Evolutionary conservation across 495 filamentous ascomycete species (phyloP), one percentile per base, ranked within the genome.

Genomic region (Penicillium crystallinum): DNA sequence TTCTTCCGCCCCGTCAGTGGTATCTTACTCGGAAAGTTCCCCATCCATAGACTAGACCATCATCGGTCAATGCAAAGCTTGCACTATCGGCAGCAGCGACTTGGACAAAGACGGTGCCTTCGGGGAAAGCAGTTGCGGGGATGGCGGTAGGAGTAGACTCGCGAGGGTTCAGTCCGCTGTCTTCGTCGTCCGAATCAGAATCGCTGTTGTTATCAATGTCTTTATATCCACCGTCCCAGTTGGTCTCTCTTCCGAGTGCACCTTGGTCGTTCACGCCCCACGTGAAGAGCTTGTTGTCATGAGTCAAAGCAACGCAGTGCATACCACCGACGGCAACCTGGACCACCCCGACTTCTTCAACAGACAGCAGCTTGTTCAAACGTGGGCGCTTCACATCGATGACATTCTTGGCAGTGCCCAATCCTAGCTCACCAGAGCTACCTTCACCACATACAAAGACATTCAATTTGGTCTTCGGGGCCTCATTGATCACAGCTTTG

Each of bases 221-320:
- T 52, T 77, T 81, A 53, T 88, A 72, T 31, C 82, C 82, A 25
- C 80, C 81, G 1, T 82, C 79, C 77, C 80, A 83, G 9, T 66
- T 50, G 6, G 83, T 86, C 43, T 82, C 72, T 60, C 84, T 71
- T 23, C 84, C 84, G 42, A 87, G 72, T 0, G 84, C 81, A 43
- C 79, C 81, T 53, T 84, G 77, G 48, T 87, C 84, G 60, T 87
- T 87, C 48, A 86, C 84, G 40, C 84, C 84, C 84, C 84, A 87
- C 18, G 82, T 80, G 40, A 82, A 63, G 55, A 87, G 79, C 55
- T 78, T 72, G 62, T 81, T 82, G 65, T 84, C 80, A 55, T 80
- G 71, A 12, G 81, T 86, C 44, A 86, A 60, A 17, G 81, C 84
- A 30, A 79, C 66, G 39, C 67, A 72, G 64, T 87, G 84, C 84